Evolutionary conservation across 257 asterid species (phyloP).

Genomic region (Fraxinus cuspidata): DNA sequence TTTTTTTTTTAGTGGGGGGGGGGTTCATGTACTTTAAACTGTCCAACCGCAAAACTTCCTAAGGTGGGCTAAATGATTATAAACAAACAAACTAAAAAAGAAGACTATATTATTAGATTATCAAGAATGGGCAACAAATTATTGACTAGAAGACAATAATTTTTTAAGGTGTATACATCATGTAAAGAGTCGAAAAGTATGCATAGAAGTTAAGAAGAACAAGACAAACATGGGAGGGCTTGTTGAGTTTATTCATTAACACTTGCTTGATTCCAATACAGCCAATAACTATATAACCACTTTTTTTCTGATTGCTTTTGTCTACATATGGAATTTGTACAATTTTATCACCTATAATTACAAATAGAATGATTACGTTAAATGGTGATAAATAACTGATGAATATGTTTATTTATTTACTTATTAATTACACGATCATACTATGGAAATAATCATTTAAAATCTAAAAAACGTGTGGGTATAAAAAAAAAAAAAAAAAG

Average conservation of each 20-base stretch:
- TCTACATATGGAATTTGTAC: neutral
- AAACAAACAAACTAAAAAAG: constrained; percentile 2
- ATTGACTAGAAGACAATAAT: neutral
- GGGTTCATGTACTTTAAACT: constrained; percentile 35
- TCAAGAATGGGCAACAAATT: neutral
- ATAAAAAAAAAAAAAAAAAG: too few species aligned
- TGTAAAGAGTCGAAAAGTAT: constrained; percentile 28
- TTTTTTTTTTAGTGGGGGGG: neutral
- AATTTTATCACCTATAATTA: too few species aligned
- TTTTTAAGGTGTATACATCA: neutral
- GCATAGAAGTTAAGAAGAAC: constrained; percentile 33
- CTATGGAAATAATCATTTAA: too few species aligned
- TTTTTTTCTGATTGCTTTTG: neutral
- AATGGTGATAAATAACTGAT: too few species aligned
- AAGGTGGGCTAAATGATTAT: neutral
- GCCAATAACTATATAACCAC: constrained; percentile 2
- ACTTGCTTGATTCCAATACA: constrained; percentile 11
- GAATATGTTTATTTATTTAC: too few species aligned
- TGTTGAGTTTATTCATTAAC: constrained; percentile 36
- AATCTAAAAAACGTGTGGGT: neutral
- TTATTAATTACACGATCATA: neutral
- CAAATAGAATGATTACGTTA: neutral
- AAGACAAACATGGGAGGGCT: constrained; percentile 38
- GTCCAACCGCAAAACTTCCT: constrained; percentile 40
- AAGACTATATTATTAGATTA: neutral